These are phyloP conservation scores for Effrenium voratum DNA, from an alignment of 73 alveolate species.

Conservation along the genomic window DNA sequence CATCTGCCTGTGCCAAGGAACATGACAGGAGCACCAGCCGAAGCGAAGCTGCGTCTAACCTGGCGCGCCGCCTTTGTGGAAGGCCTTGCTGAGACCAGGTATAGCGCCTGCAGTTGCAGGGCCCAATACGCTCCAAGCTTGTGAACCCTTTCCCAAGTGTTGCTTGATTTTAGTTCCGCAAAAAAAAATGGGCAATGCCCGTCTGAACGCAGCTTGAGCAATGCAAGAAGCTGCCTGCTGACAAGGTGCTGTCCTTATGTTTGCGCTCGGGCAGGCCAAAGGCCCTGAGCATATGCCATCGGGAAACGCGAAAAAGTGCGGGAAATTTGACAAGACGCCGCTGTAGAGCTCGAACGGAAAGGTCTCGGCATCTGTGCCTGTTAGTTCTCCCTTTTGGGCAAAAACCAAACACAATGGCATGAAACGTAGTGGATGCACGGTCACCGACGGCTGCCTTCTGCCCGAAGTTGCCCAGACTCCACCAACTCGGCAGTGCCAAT, in stretches of 20 bases:
- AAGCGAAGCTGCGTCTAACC: constrained; percentile 52
- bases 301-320: no score
- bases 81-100: constrained; percentile 40
- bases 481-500: not conserved
- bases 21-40: constrained; percentile 71
- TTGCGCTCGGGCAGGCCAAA: no score
- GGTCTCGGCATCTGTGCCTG: constrained; percentile 16
- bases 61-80: constrained; percentile 64
- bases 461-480: not conserved
- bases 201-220: no score
- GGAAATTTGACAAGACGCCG: constrained; percentile 1
- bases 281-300: no score
- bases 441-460: constrained; percentile 2
- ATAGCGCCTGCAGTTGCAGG: constrained; percentile 26
- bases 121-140: not conserved
- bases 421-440: no score
- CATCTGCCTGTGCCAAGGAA: constrained; percentile 3
- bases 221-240: no score
- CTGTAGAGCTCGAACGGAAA: constrained; percentile 43
- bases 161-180: no score
- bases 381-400: no score
- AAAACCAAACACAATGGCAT: no score
- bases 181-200: no score
- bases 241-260: no score
- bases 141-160: not conserved